Percentiles rank a stretch among this genome's conserved stretches.
Conservation (phyloP, 257 asterid genomes). For the Scutellaria baicalensis region DNA sequence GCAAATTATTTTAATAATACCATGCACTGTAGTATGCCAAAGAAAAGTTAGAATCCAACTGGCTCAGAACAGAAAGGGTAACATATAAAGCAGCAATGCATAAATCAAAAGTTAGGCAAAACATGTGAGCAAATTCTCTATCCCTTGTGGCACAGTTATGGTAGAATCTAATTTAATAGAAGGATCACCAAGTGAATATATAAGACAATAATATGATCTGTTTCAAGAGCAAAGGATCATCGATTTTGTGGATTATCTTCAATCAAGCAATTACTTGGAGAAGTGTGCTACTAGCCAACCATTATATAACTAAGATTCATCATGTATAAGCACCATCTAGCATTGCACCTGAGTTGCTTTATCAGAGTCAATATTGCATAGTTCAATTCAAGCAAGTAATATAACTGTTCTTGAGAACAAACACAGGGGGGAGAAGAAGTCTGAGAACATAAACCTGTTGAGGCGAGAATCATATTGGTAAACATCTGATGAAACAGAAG, state of each 20-base stretch:
- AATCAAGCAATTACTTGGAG: too few species aligned
- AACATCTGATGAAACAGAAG: conserved; percentile 50
- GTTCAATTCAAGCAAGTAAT: too few species aligned
- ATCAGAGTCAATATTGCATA: too few species aligned
- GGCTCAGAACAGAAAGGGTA: not conserved
- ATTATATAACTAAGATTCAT: too few species aligned
- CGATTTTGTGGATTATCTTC: not conserved
- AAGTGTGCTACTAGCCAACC: too few species aligned
- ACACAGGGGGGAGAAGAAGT: not conserved
- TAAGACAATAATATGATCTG: not conserved
- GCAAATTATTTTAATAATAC: too few species aligned
- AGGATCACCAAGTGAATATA: not conserved
- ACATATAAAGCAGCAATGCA: not conserved
- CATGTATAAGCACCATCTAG: too few species aligned
- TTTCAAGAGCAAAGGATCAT: not conserved
- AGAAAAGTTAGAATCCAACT: not conserved
- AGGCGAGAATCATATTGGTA: conserved; percentile 80
- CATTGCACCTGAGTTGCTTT: too few species aligned
- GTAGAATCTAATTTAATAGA: not conserved
- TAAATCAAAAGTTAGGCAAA: not conserved
- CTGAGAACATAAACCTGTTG: conserved; percentile 42
- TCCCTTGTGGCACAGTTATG: not conserved
- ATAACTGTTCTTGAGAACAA: not conserved
- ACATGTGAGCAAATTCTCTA: not conserved
- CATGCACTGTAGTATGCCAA: not conserved